Conservation (phyloP, 2,329 filamentous ascomycete species). For the Pseudogymnoascus sp. region DNA sequence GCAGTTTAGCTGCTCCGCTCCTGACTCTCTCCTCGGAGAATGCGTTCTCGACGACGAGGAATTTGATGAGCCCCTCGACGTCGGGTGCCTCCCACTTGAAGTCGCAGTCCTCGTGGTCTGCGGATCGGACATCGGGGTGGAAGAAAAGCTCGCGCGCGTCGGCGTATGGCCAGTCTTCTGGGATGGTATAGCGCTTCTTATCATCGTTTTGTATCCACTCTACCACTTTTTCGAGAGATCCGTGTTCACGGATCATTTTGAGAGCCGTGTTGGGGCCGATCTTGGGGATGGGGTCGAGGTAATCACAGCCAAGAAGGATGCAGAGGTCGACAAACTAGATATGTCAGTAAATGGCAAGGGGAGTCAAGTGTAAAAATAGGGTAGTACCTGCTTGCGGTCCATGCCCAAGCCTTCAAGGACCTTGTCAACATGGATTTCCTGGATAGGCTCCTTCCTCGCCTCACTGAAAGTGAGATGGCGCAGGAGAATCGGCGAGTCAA, state of each 20-base stretch:
- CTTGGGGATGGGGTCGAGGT: constrained; percentile 92
- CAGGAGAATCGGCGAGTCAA: constrained; percentile 82
- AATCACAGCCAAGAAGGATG: constrained; percentile 95
- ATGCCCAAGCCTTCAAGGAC: constrained; percentile 81
- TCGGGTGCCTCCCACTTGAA: constrained; percentile 98
- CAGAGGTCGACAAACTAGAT: constrained; percentile 90
- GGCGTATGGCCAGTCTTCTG: constrained; percentile 93
- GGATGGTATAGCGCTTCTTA: constrained; percentile 74
- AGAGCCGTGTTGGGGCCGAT: constrained; percentile 86
- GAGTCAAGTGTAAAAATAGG: neutral
- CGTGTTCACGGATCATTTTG: constrained; percentile 89
- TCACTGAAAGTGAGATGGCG: constrained; percentile 95
- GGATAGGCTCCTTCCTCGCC: constrained; percentile 94
- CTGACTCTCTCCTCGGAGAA: constrained; percentile 94
- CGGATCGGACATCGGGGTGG: constrained; percentile 76
- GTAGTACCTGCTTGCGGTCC: constrained; percentile 70
- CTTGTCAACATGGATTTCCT: constrained; percentile 83
- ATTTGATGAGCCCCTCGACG: constrained; percentile 80
- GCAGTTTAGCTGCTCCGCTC: constrained; percentile 64
- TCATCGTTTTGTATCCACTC: constrained; percentile 68
- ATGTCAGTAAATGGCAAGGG: neutral
- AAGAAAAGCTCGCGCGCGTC: constrained; percentile 91
- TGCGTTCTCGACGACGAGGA: constrained; percentile 86
- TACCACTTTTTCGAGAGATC: constrained; percentile 78
- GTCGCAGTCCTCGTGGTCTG: constrained; percentile 80